Conservation (phyloP, 2,329 filamentous ascomycete species). For the Venturia effusa region DNA sequence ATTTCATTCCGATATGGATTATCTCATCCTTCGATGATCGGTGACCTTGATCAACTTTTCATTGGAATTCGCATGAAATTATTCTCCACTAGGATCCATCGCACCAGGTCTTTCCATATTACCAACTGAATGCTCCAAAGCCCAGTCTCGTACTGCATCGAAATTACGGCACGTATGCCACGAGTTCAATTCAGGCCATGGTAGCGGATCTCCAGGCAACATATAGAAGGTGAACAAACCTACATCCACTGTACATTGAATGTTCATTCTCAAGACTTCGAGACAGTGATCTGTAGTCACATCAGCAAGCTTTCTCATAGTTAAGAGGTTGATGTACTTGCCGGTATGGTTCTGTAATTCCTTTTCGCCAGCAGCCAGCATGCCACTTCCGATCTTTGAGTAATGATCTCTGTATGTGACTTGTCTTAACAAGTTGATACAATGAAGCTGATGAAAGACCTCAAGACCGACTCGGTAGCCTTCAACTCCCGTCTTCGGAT, state of each 20-base stretch:
- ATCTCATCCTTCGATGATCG: too few relatives aligned
- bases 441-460: constrained; percentile 47
- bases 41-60: too few relatives aligned
- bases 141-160: neutral
- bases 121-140: neutral
- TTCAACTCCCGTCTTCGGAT: constrained; percentile 44
- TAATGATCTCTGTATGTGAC: constrained; percentile 7
- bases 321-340: neutral
- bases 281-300: constrained; percentile 1
- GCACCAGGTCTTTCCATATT: constrained; percentile 5
- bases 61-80: too few relatives aligned
- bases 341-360: constrained; percentile 4
- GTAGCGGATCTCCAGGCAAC: neutral
- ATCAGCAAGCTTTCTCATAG: too few relatives aligned
- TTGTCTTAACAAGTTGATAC: constrained; percentile 30
- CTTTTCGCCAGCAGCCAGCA: neutral
- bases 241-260: constrained; percentile 2
- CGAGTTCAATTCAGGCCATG: constrained; percentile 8
- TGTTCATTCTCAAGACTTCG: constrained; percentile 1
- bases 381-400: neutral
- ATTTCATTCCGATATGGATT: too few relatives aligned
- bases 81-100: neutral
- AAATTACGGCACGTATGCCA: constrained; percentile 3
- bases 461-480: constrained; percentile 51
- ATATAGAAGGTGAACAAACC: constrained; percentile 8